A percentile compares a stretch with the other conserved stretches of the same genome.
phyloP scores from a whole-genome alignment of 78 protist species.

The Tieghemostelium lacteum region DNA sequence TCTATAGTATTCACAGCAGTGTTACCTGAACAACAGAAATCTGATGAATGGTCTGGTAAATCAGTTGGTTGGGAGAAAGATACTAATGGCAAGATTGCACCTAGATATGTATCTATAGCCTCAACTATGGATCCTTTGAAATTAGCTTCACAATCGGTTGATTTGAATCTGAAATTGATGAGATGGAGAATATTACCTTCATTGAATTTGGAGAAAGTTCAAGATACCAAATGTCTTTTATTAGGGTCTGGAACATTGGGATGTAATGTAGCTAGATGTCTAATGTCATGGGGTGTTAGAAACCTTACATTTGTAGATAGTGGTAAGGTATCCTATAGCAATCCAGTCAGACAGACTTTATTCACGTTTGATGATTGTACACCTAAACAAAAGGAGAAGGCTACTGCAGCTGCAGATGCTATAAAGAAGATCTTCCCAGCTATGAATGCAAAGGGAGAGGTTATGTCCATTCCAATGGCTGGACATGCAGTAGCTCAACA shows the following conservation, averaged over 20 bases:
- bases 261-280: slow-evolving; percentile 96
- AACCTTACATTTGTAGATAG: slow-evolving; percentile 96
- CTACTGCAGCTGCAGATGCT: slow-evolving; percentile 92
- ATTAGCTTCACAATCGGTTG: slow-evolving; percentile 81
- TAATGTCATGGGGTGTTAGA: slow-evolving; percentile 97
- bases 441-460: slow-evolving; percentile 50
- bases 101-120: slow-evolving; percentile 81
- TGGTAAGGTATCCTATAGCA: slow-evolving; percentile 92
- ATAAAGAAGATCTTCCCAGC: slow-evolving; percentile 82
- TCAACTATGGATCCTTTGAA: slow-evolving; percentile 73
- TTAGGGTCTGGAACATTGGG: slow-evolving; percentile 99
- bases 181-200: slow-evolving; percentile 97
- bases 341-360: slow-evolving; percentile 97
- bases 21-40: not conserved
- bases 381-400: slow-evolving; percentile 87
- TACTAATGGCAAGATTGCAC: slow-evolving; percentile 77
- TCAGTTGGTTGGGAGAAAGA: slow-evolving; percentile 94
- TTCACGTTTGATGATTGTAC: slow-evolving; percentile 90
- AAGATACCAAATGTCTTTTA: slow-evolving; percentile 88
- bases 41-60: slow-evolving; percentile 19
- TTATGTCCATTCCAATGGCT: slow-evolving; percentile 98
- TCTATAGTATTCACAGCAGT: slow-evolving; percentile 1
- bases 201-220: slow-evolving; percentile 90
- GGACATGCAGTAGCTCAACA: slow-evolving; percentile 90
- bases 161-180: slow-evolving; percentile 97